A percentile compares a stretch with the other conserved stretches of the same genome.
These are phyloP conservation scores for Annulohypoxylon truncatum DNA, from an alignment of 2,329 filamentous ascomycete genomes.

Conservation along the genomic window DNA sequence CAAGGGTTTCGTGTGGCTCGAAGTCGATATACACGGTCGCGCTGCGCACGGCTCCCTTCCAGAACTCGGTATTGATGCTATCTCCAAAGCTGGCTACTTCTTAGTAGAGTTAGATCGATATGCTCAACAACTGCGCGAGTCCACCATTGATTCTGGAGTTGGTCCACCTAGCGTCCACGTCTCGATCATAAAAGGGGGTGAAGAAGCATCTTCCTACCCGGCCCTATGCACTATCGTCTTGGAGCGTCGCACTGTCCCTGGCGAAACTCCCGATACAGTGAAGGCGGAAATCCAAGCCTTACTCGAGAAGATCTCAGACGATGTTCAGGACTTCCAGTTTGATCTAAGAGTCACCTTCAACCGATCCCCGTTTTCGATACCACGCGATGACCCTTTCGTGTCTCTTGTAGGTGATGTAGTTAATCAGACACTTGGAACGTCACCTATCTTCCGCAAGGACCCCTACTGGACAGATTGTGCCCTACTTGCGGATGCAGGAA, in stretches of 20 bases:
- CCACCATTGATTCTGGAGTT: conserved; percentile 48
- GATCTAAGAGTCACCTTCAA: conserved; percentile 55
- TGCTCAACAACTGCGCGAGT: conserved; percentile 48
- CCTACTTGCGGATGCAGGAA: conserved; percentile 56
- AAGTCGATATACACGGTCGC: conserved; percentile 56
- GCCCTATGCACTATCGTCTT: conserved; percentile 60
- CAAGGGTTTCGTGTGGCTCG: conserved; percentile 62
- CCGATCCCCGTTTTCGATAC: conserved; percentile 57
- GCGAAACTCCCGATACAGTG: conserved; percentile 55
- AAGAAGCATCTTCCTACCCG: conserved; percentile 64
- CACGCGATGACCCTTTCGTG: conserved; percentile 56
- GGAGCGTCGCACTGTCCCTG: conserved; percentile 61
- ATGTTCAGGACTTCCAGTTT: conserved; percentile 55
- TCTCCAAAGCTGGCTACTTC: conserved; percentile 60
- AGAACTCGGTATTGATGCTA: conserved; percentile 62
- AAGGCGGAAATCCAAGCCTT: conserved; percentile 50
- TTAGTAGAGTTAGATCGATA: conserved; percentile 59
- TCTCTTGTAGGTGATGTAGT: conserved; percentile 49
- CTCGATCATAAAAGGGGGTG: conserved; percentile 61
- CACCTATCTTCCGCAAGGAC: conserved; percentile 46
- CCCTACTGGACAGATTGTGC: conserved; percentile 65
- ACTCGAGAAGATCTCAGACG: background rate
- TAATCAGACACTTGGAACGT: conserved; percentile 43
- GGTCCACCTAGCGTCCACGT: conserved; percentile 60
- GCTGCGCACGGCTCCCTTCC: conserved; percentile 59